Evolutionary conservation across 2,329 filamentous ascomycete species (phyloP).

Genomic region (Stemphylium vesicarium): DNA sequence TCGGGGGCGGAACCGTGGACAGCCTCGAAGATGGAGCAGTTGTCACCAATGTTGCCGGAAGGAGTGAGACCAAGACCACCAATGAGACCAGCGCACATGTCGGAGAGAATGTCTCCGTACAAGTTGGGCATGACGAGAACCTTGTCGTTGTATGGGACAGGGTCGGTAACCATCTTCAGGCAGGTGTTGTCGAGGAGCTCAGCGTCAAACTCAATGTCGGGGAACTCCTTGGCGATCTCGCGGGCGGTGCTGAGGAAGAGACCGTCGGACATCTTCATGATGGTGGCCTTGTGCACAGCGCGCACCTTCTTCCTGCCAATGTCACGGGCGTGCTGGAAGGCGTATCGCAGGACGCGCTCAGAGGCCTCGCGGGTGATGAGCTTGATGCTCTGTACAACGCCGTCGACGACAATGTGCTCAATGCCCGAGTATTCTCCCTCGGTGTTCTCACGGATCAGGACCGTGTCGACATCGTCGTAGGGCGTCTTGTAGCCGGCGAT

Average conservation of each 20-base stretch:
- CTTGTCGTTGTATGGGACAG: slow-evolving; percentile 97
- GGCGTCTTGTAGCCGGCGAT: slow-evolving; percentile 98
- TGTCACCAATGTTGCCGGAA: slow-evolving; percentile 97
- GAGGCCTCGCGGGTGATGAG: slow-evolving; percentile 95
- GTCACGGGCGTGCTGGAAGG: slow-evolving; percentile 95
- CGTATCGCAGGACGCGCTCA: slow-evolving; percentile 94
- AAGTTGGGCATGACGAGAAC: slow-evolving; percentile 97
- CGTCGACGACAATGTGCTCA: slow-evolving; percentile 96
- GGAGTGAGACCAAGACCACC: slow-evolving; percentile 96
- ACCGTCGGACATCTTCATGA: slow-evolving; percentile 99
- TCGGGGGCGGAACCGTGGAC: slow-evolving; percentile 97
- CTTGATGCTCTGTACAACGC: slow-evolving; percentile 99
- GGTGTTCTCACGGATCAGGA: slow-evolving; percentile 98
- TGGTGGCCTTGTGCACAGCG: slow-evolving; percentile 99
- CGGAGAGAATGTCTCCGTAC: slow-evolving; percentile 98
- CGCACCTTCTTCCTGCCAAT: slow-evolving; percentile 96
- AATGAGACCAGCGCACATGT: slow-evolving; percentile 99
- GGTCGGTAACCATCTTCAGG: slow-evolving; percentile 98
- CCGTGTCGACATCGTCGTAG: slow-evolving; percentile 95
- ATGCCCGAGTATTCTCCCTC: slow-evolving; percentile 99
- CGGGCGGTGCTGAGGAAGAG: slow-evolving; percentile 90
- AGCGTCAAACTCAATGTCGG: slow-evolving; percentile 92
- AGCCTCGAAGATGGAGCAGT: slow-evolving; percentile 99
- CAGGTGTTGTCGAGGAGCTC: slow-evolving; percentile 99
- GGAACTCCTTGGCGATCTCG: slow-evolving; percentile 93